Evolutionary conservation across 2,329 filamentous ascomycete genomes (phyloP).

Genomic region (Fusarium liriodendri): DNA sequence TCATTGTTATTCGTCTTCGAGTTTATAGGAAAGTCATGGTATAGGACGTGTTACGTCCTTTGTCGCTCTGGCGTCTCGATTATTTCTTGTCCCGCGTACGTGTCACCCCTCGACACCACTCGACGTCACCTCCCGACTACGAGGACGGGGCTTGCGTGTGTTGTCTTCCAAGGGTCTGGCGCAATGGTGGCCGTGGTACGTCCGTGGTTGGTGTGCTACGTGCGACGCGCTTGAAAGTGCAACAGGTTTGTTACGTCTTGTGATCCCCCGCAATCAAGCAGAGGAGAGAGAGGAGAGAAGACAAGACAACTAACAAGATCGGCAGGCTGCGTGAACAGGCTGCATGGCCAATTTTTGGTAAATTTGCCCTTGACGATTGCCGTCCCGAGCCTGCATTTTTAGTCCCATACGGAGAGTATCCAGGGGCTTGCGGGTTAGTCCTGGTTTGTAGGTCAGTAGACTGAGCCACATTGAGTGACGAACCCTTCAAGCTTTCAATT

Average conservation of each 20-base stretch:
- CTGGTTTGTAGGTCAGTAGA: constrained; percentile 6
- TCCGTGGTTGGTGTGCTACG: constrained; percentile 12
- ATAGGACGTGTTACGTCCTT: not conserved
- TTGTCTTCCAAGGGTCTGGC: constrained; percentile 3
- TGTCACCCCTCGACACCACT: constrained; percentile 28
- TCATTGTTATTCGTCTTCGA: not conserved
- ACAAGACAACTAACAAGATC: not conserved
- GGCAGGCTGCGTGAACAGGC: not conserved
- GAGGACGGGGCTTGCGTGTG: constrained; percentile 9
- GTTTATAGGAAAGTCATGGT: not conserved
- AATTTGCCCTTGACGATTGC: not conserved
- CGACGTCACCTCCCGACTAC: not conserved
- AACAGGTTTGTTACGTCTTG: constrained; percentile 3
- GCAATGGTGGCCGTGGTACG: constrained; percentile 5
- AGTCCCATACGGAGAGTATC: not conserved
- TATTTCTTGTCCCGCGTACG: constrained; percentile 1
- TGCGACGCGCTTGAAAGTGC: constrained; percentile 3
- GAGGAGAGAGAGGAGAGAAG: not conserved
- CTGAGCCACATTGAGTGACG: constrained; percentile 13
- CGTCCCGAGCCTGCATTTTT: not conserved
- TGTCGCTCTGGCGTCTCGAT: not conserved
- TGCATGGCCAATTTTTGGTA: not conserved
- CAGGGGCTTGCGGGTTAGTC: constrained; percentile 5
- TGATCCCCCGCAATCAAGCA: not conserved
- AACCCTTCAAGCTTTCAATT: not conserved